A percentile compares a stretch with the other conserved stretches of the same genome.
Evolutionary conservation across 805 yeast genomes (phyloP).

Genomic region (Barnettozyma salicaria): DNA sequence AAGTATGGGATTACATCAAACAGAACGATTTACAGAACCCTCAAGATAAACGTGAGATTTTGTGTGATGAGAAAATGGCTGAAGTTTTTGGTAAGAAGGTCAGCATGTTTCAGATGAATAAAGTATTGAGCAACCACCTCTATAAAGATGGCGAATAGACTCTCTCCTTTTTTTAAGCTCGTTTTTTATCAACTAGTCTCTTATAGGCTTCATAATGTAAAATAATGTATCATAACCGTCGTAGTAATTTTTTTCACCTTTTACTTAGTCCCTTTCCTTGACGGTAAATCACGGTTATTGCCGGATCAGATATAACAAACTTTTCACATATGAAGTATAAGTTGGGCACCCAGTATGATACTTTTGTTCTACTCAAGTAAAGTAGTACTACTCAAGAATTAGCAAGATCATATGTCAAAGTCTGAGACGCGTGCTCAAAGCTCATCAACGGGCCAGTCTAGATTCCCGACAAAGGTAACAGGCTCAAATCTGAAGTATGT

Average conservation of each 20-base stretch:
- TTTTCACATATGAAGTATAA: background rate
- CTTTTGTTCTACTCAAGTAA: background rate
- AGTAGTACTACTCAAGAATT: background rate
- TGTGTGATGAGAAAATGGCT: slow-evolving; percentile 53
- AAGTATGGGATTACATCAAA: slow-evolving; percentile 66
- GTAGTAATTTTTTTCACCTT: background rate
- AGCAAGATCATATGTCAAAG: background rate
- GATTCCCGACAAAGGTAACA: background rate
- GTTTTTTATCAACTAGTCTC: background rate
- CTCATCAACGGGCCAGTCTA: slow-evolving; percentile 10
- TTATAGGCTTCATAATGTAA: no score
- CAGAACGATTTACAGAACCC: slow-evolving; percentile 60
- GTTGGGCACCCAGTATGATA: background rate
- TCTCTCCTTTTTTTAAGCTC: no score
- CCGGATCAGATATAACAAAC: background rate
- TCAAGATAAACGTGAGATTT: slow-evolving; percentile 53
- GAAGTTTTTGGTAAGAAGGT: slow-evolving; percentile 56
- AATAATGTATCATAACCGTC: background rate
- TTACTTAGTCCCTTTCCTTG: background rate
- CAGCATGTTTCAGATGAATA: slow-evolving; percentile 53
- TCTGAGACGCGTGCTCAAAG: background rate
- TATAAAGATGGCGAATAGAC: slow-evolving; percentile 30
- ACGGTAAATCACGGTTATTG: background rate
- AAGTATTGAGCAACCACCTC: slow-evolving; percentile 47
- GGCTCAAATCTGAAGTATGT: slow-evolving; percentile 7